These are phyloP conservation scores for Trichoderma afroharzianum DNA, from an alignment of 2,329 filamentous ascomycete genomes.

Conservation along the genomic window DNA sequence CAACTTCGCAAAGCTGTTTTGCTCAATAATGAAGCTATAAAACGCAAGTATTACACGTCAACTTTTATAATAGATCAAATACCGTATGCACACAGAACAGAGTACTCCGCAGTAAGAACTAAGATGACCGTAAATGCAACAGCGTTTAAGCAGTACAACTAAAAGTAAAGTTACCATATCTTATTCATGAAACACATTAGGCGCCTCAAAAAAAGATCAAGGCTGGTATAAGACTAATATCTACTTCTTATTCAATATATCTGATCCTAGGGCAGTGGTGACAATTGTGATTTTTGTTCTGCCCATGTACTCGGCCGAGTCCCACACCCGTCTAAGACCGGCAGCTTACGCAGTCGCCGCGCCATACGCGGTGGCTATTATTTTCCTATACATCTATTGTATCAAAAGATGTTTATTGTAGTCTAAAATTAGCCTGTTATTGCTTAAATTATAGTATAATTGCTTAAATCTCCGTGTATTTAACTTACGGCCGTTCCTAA, in stretches of 20 bases:
- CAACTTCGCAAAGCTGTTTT: too few relatives aligned
- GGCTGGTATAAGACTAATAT: too few relatives aligned
- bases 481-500: not conserved
- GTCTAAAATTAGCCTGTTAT: not conserved
- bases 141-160: not conserved
- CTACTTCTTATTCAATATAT: not conserved
- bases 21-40: not conserved
- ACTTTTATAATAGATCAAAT: not conserved
- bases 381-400: not conserved
- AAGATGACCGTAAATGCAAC: not conserved
- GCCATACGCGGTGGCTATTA: not conserved
- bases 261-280: not conserved
- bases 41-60: not conserved
- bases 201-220: not conserved
- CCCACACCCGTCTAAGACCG: not conserved
- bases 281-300: not conserved
- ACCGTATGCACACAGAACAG: fast-evolving
- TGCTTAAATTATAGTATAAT: not conserved
- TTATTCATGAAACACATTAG: not conserved
- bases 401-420: not conserved
- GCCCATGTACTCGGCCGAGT: not conserved
- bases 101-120: not conserved
- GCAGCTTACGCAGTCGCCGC: not conserved
- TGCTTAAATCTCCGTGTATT: not conserved
- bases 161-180: not conserved